Base-by-base conservation (phyloP, 371 early-diverging fungal genomes). In the Mucor sp. region DNA sequence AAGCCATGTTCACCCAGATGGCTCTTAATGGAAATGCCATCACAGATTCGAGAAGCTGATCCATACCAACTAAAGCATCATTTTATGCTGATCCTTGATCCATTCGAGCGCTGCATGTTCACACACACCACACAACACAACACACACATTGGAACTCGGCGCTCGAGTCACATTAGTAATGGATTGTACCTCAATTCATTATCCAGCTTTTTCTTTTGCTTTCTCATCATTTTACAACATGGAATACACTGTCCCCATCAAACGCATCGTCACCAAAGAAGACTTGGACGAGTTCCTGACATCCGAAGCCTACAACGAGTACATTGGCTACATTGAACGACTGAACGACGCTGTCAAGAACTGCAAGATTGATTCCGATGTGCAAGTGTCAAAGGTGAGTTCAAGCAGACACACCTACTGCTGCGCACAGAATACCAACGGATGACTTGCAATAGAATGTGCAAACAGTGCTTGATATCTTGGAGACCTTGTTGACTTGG, bases 211-310 rank as follows among this genome's bases (percentile, higher is more conserved):
- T n/a, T 57, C 25, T 57, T 35, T 12, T 12, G 0, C 3, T n/a
- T 32, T 33, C 3, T 14, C 0, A 32, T 1, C 19, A 19, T 50
- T 23, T 43, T 1, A 53, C 17, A 59, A 15, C 4, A 80, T 72
- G 72, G 67, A 74, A 37, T 77, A 70, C 55, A 21, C 39, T 23
- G 76, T 85, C 33, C 94, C 94, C 8, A 71, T 74, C 9, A 86
- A 89, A 57, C 85, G 92, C 60, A 96, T 97, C 67, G 82, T 95
- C 32, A 92, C 95, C 0, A 90, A 91, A 65, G 93, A 92, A 23
- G 95, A 97, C 75, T 83, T 97, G 12, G 90, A 87, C 1, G 86
- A 86, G 14, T 97, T 95, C 75, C 80, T 89, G 23, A 74, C 75
- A 17, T 93, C 95, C 4, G 67, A 77, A 9, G 86, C 91, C 19